These are phyloP conservation scores for Barnettozyma botsteinii DNA, from an alignment of 805 yeast species.

Conservation along the genomic window DNA sequence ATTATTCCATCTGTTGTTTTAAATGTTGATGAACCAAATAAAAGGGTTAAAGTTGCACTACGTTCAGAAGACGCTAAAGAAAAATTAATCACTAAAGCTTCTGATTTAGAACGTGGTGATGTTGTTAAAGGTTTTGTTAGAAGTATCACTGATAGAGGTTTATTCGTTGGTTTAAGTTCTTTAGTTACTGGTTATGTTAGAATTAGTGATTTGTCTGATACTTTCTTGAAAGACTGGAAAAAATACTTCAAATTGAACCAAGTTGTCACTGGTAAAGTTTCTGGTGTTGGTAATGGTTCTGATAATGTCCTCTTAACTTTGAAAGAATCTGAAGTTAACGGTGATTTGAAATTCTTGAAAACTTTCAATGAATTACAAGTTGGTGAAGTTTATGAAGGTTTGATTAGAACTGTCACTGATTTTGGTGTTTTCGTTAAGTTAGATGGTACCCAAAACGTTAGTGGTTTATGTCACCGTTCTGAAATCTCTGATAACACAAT, in stretches of 20 bases:
- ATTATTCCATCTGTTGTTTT: slow-evolving; percentile 52
- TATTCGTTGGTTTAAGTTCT: slow-evolving; percentile 72
- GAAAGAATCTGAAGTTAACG: slow-evolving; percentile 74
- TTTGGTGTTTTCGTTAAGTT: slow-evolving; percentile 88
- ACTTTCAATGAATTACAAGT: slow-evolving; percentile 60
- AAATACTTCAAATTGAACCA: slow-evolving; percentile 65
- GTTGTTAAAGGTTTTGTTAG: slow-evolving; percentile 79
- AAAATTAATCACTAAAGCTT: slow-evolving; percentile 39
- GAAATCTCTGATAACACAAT: slow-evolving; percentile 71
- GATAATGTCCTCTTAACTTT: slow-evolving; percentile 69
- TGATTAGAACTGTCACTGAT: slow-evolving; percentile 69
- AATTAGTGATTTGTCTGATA: slow-evolving; percentile 75
- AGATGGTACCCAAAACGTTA: slow-evolving; percentile 64
- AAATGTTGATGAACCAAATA: slow-evolving; percentile 31
- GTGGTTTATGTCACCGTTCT: slow-evolving; percentile 84
- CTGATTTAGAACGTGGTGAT: slow-evolving; percentile 62
- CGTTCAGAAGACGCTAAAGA: slow-evolving; percentile 50
- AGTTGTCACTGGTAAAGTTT: slow-evolving; percentile 66
- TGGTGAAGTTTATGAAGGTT: slow-evolving; percentile 73
- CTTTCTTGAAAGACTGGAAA: slow-evolving; percentile 84
- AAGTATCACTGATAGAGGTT: slow-evolving; percentile 66
- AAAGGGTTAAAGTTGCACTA: slow-evolving; percentile 58
- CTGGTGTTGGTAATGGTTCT: slow-evolving; percentile 48
- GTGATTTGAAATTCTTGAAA: slow-evolving; percentile 54
- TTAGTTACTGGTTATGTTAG: slow-evolving; percentile 72